phyloP scores from a whole-genome alignment of 306 rosid species.

The Betula pendula region DNA sequence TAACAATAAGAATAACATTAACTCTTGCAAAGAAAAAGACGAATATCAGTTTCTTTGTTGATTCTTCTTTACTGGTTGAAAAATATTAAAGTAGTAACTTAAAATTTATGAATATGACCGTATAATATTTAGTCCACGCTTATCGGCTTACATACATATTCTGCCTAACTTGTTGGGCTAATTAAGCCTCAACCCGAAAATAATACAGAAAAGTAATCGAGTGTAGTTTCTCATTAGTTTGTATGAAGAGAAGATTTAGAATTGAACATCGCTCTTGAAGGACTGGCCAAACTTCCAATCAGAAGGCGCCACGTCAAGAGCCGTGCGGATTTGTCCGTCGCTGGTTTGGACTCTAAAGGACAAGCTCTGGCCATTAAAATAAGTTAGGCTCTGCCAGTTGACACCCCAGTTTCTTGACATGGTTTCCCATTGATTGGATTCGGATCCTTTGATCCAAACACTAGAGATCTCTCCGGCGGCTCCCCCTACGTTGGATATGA shows the following conservation, averaged over 20 bases:
- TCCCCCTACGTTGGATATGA: conserved; percentile 53
- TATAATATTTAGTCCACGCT: background rate
- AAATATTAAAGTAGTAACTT: background rate
- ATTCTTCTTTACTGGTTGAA: background rate
- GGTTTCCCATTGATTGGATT: conserved; percentile 44
- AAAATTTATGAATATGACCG: background rate
- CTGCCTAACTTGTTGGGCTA: background rate
- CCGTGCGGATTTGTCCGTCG: conserved; percentile 36
- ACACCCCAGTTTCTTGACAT: conserved; percentile 62
- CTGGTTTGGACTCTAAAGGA: conserved; percentile 54
- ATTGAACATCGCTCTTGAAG: conserved; percentile 30
- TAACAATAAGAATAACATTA: background rate
- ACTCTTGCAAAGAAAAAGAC: no score
- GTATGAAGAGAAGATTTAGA: no score
- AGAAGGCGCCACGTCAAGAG: conserved; percentile 44
- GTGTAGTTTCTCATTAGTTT: no score
- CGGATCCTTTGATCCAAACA: conserved; percentile 62
- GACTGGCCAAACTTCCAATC: conserved; percentile 61
- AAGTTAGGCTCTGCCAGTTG: conserved; percentile 57
- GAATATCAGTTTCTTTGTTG: background rate
- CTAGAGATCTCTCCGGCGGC: conserved; percentile 47
- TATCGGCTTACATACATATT: background rate
- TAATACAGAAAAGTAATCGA: background rate
- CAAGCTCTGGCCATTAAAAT: conserved; percentile 56
- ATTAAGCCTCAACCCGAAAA: background rate